A percentile compares a stretch with the other conserved stretches of the same genome.
These are phyloP conservation scores for Amanita molliuscula DNA, from an alignment of 768 basidiomycete genomes.

Conservation along the genomic window DNA sequence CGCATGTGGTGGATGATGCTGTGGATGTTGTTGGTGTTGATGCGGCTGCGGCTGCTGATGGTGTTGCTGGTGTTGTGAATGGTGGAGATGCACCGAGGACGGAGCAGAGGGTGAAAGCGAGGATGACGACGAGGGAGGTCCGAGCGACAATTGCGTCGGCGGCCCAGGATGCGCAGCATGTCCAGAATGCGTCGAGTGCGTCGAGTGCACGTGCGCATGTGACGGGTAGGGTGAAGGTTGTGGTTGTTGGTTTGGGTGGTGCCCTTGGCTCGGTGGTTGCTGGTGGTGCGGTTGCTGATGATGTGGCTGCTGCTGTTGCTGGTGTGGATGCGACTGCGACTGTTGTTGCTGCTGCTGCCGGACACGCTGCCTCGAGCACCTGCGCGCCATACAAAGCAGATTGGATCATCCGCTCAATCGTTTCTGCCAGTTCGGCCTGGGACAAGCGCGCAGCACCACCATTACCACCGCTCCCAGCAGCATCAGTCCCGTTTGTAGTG, in stretches of 20 bases:
- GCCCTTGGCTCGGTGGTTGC: neutral
- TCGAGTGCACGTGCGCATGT: neutral
- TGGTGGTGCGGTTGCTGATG: neutral
- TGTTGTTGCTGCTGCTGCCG: conserved; percentile 3
- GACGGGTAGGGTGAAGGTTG: neutral
- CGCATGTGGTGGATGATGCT: neutral
- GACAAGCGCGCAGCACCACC: neutral
- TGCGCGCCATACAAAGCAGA: conserved; percentile 31
- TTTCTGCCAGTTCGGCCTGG: conserved; percentile 15
- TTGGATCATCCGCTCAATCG: conserved; percentile 32
- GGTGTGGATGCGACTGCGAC: neutral
- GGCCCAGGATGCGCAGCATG: neutral
- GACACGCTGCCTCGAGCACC: conserved; percentile 32
- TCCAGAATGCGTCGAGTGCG: too few species aligned
- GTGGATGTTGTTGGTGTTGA: neutral
- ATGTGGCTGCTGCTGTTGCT: neutral
- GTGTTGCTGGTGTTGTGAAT: neutral
- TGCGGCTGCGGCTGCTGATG: neutral
- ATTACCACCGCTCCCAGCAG: conserved; percentile 1
- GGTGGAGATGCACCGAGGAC: neutral
- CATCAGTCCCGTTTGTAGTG: conserved; percentile 1
- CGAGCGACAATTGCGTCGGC: neutral
- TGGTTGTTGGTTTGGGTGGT: neutral
- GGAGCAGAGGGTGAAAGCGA: neutral
- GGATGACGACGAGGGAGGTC: neutral